Evolutionary conservation across 2,329 filamentous ascomycete genomes (phyloP).

Genomic region (Podosphaera leucotricha): DNA sequence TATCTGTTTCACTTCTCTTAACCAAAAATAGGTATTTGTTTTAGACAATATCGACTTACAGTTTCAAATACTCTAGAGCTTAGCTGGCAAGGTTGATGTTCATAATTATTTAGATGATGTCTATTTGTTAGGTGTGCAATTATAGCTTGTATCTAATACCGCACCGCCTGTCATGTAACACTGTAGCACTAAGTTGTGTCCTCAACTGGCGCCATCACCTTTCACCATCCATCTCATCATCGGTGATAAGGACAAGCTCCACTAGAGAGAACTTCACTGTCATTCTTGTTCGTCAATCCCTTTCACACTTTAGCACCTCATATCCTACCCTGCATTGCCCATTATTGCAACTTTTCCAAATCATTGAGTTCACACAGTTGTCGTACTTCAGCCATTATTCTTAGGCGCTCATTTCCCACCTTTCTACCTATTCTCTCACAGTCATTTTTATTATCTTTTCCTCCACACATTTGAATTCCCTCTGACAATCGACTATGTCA

Average conservation of each 20-base stretch:
- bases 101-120: no score
- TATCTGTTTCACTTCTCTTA: neutral
- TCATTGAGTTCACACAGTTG: slow-evolving; percentile 10
- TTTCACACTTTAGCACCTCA: slow-evolving; percentile 8
- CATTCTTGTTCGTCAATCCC: slow-evolving; percentile 16
- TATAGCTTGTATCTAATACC: neutral
- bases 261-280: slow-evolving; percentile 5
- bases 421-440: slow-evolving; percentile 5
- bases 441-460: slow-evolving; percentile 3
- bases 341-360: slow-evolving; percentile 12
- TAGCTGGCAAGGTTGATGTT: no score
- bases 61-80: no score
- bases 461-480: slow-evolving; percentile 12
- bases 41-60: no score
- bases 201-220: neutral
- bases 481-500: slow-evolving; percentile 18
- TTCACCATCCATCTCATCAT: slow-evolving; percentile 4
- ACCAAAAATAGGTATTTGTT: no score
- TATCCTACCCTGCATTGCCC: slow-evolving; percentile 6
- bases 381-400: slow-evolving; percentile 6
- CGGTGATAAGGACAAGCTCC: slow-evolving; percentile 6
- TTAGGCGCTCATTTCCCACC: slow-evolving; percentile 6
- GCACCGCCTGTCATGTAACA: neutral
- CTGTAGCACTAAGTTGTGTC: neutral
- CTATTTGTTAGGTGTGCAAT: neutral